A percentile compares a stretch with the other conserved stretches of the same genome.
Evolutionary conservation across 2,329 filamentous ascomycete genomes (phyloP).

Genomic region (Botrytis deweyae): DNA sequence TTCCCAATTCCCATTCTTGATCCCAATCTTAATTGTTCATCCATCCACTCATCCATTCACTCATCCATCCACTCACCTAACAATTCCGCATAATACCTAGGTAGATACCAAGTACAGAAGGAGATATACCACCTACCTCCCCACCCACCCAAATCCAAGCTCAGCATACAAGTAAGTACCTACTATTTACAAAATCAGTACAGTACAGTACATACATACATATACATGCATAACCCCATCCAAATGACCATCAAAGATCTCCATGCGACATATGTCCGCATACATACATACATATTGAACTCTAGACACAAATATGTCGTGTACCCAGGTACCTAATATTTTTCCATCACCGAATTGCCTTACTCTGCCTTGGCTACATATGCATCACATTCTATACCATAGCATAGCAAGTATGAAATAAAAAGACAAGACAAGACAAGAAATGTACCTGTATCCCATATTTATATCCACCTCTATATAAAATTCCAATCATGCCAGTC

Average conservation of each 20-base stretch:
- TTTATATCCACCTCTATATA: too few species aligned
- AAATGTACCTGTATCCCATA: too few species aligned
- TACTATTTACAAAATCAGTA: not conserved
- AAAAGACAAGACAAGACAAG: too few species aligned
- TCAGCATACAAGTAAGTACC: not conserved
- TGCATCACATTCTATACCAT: too few species aligned
- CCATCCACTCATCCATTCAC: not conserved
- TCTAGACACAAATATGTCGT: not conserved
- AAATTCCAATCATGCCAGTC: too few species aligned
- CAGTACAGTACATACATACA: not conserved
- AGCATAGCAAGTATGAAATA: too few species aligned
- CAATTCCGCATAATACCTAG: not conserved
- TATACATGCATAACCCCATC: too few species aligned
- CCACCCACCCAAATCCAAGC: not conserved
- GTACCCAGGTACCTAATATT: too few species aligned
- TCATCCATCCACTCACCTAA: not conserved
- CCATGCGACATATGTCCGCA: not conserved
- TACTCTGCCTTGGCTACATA: too few species aligned
- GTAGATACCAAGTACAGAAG: not conserved
- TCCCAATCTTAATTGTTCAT: too few species aligned
- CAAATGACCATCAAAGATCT: constrained; percentile 10
- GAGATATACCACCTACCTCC: not conserved
- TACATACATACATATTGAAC: not conserved
- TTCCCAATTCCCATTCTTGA: too few species aligned
- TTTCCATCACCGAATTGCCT: too few species aligned